These are phyloP conservation scores for Zoysia pacifica DNA, from an alignment of 176 grass and related monocot species.

Conservation along the genomic window DNA sequence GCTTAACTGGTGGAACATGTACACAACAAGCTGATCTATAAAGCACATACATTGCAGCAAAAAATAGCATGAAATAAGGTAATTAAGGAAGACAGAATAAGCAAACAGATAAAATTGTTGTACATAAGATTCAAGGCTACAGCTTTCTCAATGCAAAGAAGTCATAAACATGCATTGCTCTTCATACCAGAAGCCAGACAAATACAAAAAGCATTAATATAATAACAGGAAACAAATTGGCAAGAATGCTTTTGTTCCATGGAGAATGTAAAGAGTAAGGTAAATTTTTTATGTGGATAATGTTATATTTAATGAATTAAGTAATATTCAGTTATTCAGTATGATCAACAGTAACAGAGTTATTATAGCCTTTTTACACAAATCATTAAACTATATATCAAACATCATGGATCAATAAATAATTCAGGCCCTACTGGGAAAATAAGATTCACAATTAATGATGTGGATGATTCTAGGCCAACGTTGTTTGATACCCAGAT, in stretches of 20 bases:
- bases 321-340: neutral
- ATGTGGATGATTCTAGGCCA: neutral
- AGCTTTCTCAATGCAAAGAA: neutral
- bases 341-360: constrained; percentile 7
- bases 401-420: neutral
- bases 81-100: neutral
- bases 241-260: neutral
- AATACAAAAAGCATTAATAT: neutral
- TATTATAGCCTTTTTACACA: neutral
- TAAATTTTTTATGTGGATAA: neutral
- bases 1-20: neutral
- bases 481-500: neutral
- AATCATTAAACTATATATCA: neutral
- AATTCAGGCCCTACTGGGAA: neutral
- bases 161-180: neutral
- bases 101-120: neutral
- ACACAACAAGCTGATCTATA: neutral
- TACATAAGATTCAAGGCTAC: constrained; percentile 31
- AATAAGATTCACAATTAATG: neutral
- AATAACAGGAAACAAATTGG: constrained; percentile 9
- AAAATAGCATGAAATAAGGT: constrained; percentile 11
- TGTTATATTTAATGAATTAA: neutral
- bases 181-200: neutral
- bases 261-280: neutral
- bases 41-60: neutral